Base-by-base conservation (phyloP, 2,329 filamentous ascomycete species). In the Xylariaceae sp. region DNA sequence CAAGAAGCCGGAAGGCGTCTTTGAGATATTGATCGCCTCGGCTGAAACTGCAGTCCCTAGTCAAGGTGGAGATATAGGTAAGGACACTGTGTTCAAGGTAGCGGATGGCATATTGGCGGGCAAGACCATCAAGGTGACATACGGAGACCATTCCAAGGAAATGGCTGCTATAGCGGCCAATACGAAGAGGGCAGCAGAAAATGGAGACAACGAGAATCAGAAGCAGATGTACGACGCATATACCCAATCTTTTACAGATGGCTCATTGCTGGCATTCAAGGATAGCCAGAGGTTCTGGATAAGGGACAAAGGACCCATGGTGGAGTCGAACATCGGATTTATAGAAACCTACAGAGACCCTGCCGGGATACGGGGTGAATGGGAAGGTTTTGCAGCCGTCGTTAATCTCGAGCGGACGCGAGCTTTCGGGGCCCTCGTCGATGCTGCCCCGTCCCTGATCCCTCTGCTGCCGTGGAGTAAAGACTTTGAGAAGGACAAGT, bases 401-500 rank as follows among this genome's bases (percentile, higher is more conserved):
- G 83, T 97, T 31, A 97, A 97, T 64, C 73, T 90, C 56, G 90
- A 96, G 61, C 81, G 90, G 14, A 98, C 90, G 1, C 77, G 76
- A 42, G 87, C 89, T 1, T 97, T 97, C 57, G 84, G 83, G 6
- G 83, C 85, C 51, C 76, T 97, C 1, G 92, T 97, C 4, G 74
- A 81, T 14, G 81, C 81, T 17, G 89, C 92, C 0, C 84, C 88
- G 9, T 70, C 71, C 31, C 81, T 95, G 59, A 96, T 98, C 36
- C 87, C 88, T 5, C 79, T 94, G 46, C 69, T 98, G 11, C 92
- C 92, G 0, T 98, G 92, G 92, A 69, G 72, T 24, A 75, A 77
- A 32, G 85, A 87, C 1, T 98, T 97, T 50, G 92, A 98, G 60
- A 97, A 97, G 65, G 89, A 96, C 68, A 88, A 85, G 56, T 98